A percentile compares a stretch with the other conserved stretches of the same genome.
These are phyloP conservation scores for Chrysanthemum makinoi DNA, from an alignment of 129 eudicot genomes.

Conservation along the genomic window DNA sequence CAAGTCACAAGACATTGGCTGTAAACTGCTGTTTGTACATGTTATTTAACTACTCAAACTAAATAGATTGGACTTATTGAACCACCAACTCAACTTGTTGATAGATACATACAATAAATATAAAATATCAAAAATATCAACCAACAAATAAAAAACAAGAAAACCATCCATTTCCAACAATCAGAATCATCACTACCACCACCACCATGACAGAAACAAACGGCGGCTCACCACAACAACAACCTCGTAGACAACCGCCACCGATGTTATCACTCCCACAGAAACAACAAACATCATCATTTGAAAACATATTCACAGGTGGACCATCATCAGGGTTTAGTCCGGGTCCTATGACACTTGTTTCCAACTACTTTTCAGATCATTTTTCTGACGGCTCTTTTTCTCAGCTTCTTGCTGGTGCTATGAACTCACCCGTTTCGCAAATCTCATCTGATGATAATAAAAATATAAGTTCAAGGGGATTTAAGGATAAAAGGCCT, in stretches of 20 bases:
- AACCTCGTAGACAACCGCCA: conserved; percentile 31
- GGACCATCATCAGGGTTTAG: conserved; percentile 59
- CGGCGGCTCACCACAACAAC: conserved; percentile 31
- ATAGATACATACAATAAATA: too few species aligned
- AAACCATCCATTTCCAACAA: neutral
- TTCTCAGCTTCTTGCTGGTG: conserved; percentile 93
- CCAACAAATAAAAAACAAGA: neutral
- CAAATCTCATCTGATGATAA: neutral
- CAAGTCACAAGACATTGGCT: conserved; percentile 18
- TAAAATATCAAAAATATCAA: too few species aligned
- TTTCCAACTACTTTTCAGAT: conserved; percentile 63
- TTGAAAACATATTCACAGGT: conserved; percentile 57
- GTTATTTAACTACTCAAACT: neutral
- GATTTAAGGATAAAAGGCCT: conserved; percentile 77
- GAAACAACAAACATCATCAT: conserved; percentile 24
- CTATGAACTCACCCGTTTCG: conserved; percentile 67
- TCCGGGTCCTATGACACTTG: conserved; percentile 92
- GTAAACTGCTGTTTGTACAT: conserved; percentile 24
- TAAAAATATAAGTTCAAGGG: conserved; percentile 37
- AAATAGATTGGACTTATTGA: neutral
- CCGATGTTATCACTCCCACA: conserved; percentile 72
- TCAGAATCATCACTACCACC: neutral
- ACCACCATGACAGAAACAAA: conserved; percentile 44
- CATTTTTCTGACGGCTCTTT: conserved; percentile 62
- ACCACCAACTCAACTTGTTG: neutral